phyloP scores from a whole-genome alignment of 495 filamentous ascomycete species.

The Podospora bellae-mahoneyi region DNA sequence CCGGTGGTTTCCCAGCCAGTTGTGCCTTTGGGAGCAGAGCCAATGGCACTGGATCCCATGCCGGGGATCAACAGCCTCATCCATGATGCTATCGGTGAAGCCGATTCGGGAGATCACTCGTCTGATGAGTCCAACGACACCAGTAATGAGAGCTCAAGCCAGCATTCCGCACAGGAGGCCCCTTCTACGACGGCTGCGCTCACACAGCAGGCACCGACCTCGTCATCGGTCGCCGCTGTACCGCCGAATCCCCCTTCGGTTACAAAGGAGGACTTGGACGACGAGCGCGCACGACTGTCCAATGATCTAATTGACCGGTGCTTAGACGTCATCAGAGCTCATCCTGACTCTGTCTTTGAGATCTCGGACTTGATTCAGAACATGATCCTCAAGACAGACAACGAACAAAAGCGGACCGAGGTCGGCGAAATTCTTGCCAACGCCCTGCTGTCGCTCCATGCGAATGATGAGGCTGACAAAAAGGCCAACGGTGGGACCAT shows the following conservation, averaged over 20 bases:
- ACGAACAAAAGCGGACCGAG: constrained; percentile 63
- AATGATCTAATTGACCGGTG: constrained; percentile 81
- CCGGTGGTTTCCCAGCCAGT: constrained; percentile 3
- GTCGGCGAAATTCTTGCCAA: constrained; percentile 80
- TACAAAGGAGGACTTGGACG: constrained; percentile 80
- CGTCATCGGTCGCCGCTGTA: constrained; percentile 12
- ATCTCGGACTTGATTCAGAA: constrained; percentile 80
- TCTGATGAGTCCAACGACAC: constrained; percentile 28
- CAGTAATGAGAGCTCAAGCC: constrained; percentile 22
- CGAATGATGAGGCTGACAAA: constrained; percentile 76
- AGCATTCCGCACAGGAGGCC: constrained; percentile 16
- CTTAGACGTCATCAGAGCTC: constrained; percentile 82
- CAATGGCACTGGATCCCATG: constrained; percentile 33
- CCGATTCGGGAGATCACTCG: constrained; percentile 22
- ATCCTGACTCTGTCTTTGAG: constrained; percentile 87
- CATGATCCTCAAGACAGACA: constrained; percentile 65
- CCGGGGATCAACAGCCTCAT: constrained; percentile 20
- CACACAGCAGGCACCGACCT: constrained; percentile 10
- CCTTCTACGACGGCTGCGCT: constrained; percentile 2
- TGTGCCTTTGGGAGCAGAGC: constrained; percentile 14
- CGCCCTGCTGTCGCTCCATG: constrained; percentile 78
- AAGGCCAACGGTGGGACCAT: constrained; percentile 58
- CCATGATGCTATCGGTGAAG: constrained; percentile 21
- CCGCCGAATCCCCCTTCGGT: constrained; percentile 16
- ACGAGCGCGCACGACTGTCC: constrained; percentile 67